Base-by-base conservation (phyloP, 306 rosid genomes). In the Lotus japonicus region DNA sequence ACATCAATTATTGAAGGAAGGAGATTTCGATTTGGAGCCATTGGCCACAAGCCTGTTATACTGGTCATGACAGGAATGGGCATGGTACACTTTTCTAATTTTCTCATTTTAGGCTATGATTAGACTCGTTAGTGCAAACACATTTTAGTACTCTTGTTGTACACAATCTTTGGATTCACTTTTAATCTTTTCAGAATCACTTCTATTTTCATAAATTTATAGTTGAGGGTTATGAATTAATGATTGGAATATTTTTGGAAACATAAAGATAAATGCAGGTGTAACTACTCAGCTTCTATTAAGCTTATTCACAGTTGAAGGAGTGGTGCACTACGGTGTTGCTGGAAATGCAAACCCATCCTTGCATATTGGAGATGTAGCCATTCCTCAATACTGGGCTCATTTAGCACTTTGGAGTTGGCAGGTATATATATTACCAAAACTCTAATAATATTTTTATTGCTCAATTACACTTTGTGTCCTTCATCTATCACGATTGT, bases 321-420 rank as follows among this genome's bases (percentile, higher is more conserved):
- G 95, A 69, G 87, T 88, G 13, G 84, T 85, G 10, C 95, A 88
- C 77, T 83, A 81, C 60, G 95, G 95, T 7, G 85, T 80, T 21
- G 95, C 95, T 14, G 95, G 91, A 15, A 85, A 83, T 58, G 95
- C 89, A 59, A 85, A 83, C 51, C 89, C 91, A 0, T 63, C 77
- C 5, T 75, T 85, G 12, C 71, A 85, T 68, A 82, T 86, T 9
- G 91, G 87, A 53, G 89, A 88, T 71, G 95, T 84, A 3, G 70
- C 49, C 72, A 82, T 86, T 68, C 86, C 91, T 35, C 49, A 68
- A 31, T 11, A 58, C 14, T 88, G 91, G 87, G 71, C 83, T 5
- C 95, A 88, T 45, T 56, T 79, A 2, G 74, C 68, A 77, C 95
- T 85, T 38, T 88, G 90, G 95, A 81, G 61, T 33, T 88, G 95